Conservation (phyloP, 345 rosid genomes). For the Durio zibethinus region DNA sequence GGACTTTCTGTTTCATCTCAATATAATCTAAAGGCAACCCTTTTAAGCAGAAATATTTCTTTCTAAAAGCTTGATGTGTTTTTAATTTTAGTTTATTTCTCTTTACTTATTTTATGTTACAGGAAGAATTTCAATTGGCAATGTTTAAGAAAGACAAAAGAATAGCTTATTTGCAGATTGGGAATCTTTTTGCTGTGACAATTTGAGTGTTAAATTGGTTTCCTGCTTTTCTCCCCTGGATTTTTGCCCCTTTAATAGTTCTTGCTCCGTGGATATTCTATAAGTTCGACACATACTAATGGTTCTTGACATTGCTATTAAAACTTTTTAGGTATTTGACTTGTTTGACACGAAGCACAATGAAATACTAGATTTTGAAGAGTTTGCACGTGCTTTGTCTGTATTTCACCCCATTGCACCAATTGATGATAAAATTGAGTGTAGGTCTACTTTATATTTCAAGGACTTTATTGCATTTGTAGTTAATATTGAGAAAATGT, state of each 20-base stretch:
- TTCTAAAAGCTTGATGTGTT: conserved; percentile 8
- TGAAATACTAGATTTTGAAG: conserved; percentile 82
- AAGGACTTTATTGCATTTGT: background rate
- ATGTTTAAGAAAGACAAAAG: conserved; percentile 66
- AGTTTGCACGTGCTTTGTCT: conserved; percentile 79
- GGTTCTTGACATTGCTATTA: background rate
- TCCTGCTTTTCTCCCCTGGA: background rate
- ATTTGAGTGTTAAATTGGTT: background rate
- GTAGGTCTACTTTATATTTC: conserved; percentile 51
- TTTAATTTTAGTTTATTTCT: background rate
- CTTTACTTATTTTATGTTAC: conserved; percentile 12
- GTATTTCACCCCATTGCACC: conserved; percentile 92
- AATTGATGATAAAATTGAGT: conserved; percentile 75
- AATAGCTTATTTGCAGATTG: conserved; percentile 72
- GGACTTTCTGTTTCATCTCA: background rate
- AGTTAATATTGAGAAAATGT: background rate
- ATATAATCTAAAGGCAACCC: background rate
- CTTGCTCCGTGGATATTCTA: background rate
- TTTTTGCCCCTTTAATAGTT: background rate
- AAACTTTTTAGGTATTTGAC: conserved; percentile 70
- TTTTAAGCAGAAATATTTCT: background rate
- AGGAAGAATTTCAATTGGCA: conserved; percentile 76
- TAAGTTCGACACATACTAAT: background rate
- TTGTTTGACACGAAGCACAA: conserved; percentile 83
- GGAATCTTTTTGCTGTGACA: conserved; percentile 37